A percentile compares a stretch with the other conserved stretches of the same genome.
Evolutionary conservation across 164 flowering plant genomes (phyloP).

Genomic region (Berberis vulgaris): DNA sequence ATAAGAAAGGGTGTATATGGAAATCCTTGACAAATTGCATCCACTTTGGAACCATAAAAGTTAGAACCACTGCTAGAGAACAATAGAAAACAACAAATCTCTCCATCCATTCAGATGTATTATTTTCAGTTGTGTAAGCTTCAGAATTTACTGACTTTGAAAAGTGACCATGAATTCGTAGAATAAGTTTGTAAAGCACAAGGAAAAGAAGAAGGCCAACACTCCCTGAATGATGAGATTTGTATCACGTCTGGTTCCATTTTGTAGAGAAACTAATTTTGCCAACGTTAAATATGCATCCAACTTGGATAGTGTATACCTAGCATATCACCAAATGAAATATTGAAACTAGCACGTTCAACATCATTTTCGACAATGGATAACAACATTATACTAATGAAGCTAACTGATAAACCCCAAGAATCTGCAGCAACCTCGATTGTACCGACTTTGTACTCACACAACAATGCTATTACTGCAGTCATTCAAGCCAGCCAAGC

Average conservation of each 20-base stretch:
- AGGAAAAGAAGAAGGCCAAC: slow-evolving; percentile 69
- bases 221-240: slow-evolving; percentile 78
- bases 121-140: slow-evolving; percentile 13
- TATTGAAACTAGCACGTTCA: slow-evolving; percentile 42
- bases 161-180: slow-evolving; percentile 23
- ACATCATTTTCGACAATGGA: too few relatives aligned
- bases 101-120: slow-evolving; percentile 24
- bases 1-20: slow-evolving; percentile 59
- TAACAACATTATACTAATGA: too few relatives aligned
- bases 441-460: too few relatives aligned
- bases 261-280: slow-evolving; percentile 20
- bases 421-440: too few relatives aligned
- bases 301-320: slow-evolving; percentile 46
- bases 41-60: slow-evolving; percentile 62
- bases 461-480: too few relatives aligned
- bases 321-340: slow-evolving; percentile 79
- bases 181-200: slow-evolving; percentile 34
- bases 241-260: slow-evolving; percentile 55
- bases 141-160: slow-evolving; percentile 11
- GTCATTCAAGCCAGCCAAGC: too few relatives aligned
- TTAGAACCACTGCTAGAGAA: slow-evolving; percentile 35
- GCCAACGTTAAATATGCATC: slow-evolving; percentile 25
- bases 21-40: slow-evolving; percentile 78
- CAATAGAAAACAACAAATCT: slow-evolving; percentile 56
- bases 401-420: too few relatives aligned